Conservation (phyloP, 1,284 basidiomycete species). For the Apiotrichum veenhuisii region DNA sequence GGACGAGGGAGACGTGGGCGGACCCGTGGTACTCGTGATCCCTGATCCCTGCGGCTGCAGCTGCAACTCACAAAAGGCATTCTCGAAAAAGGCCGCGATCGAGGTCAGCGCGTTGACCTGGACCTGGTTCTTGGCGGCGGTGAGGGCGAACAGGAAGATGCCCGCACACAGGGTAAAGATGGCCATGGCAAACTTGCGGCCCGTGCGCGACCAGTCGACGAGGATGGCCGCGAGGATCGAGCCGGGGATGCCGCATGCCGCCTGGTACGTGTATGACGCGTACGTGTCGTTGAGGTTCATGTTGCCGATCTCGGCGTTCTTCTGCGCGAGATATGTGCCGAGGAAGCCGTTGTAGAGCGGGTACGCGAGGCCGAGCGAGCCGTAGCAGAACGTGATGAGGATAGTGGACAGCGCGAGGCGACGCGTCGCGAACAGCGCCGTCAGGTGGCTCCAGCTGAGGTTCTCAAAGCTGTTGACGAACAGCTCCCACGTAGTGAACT, state of each 20-base stretch:
- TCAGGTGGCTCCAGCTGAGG: conserved; percentile 54
- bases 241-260: conserved; percentile 57
- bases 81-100: conserved; percentile 55
- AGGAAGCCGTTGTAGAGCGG: conserved; percentile 53
- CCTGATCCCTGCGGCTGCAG: too few relatives aligned
- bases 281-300: conserved; percentile 50
- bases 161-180: conserved; percentile 55
- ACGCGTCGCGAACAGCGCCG: conserved; percentile 55
- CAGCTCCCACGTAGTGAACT: conserved; percentile 36
- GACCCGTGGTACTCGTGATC: too few relatives aligned
- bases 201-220: conserved; percentile 57
- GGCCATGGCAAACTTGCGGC: conserved; percentile 57
- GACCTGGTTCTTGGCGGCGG: conserved; percentile 55
- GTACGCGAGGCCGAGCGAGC: conserved; percentile 60
- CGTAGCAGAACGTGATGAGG: conserved; percentile 58
- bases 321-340: conserved; percentile 54
- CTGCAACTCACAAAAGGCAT: too few relatives aligned
- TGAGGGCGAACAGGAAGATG: conserved; percentile 62
- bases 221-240: conserved; percentile 57
- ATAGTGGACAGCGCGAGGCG: conserved; percentile 56
- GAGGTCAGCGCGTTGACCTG: conserved; percentile 59
- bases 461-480: conserved; percentile 51
- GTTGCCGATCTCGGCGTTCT: conserved; percentile 18
- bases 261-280: conserved; percentile 54
- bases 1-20: too few relatives aligned